Base-by-base conservation (phyloP, 2,329 filamentous ascomycete genomes). In the Byssothecium circinans region DNA sequence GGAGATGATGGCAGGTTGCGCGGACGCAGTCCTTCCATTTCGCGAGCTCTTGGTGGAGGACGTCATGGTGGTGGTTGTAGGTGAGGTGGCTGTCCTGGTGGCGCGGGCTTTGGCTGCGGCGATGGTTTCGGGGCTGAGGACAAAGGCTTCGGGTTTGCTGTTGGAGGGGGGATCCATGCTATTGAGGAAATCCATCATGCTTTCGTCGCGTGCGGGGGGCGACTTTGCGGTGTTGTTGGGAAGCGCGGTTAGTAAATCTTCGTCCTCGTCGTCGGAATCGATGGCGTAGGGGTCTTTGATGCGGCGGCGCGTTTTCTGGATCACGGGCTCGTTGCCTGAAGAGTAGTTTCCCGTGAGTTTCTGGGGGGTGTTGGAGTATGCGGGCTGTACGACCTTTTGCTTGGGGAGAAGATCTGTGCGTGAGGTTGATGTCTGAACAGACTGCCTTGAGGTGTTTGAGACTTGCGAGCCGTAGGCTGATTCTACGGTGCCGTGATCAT, bases 241-340 rank as follows among this genome's bases (percentile, higher is more conserved):
- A 45, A 79, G 71, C 12, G 72, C 73, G 7, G 71, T 75, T 18
- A 78, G 69, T 17, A 79, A 67, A 23, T 82, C 76, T 1, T 84
- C 85, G 4, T 84, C 84, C 8, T 65, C 59, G 12, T 73, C 70
- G 30, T 71, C 69, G 4, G 70, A 77, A 63, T 96, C 91, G 54
- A 97, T 89, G n/a, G 91, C 89, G 57, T 97, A 97, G 0, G 92
- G 94, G 62, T 99, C 94, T 47, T 83, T 88, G 42, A 91, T 83
- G 22, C 89, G 84, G 37, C 86, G 82, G 36, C 86, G 88, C 63
- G 88, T 95, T 44, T 88, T 83, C 58, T 83, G 81, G 4, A 89
- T 86, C 65, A 84, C 56, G 79, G 69, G 77, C 53, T 74, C 70
- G 10, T 62, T 69, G 11, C 62, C 52, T n/a, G 48, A 56, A 5